Base-by-base conservation (phyloP, 2,329 filamentous ascomycete genomes). In the Gaeumannomyces tritici region DNA sequence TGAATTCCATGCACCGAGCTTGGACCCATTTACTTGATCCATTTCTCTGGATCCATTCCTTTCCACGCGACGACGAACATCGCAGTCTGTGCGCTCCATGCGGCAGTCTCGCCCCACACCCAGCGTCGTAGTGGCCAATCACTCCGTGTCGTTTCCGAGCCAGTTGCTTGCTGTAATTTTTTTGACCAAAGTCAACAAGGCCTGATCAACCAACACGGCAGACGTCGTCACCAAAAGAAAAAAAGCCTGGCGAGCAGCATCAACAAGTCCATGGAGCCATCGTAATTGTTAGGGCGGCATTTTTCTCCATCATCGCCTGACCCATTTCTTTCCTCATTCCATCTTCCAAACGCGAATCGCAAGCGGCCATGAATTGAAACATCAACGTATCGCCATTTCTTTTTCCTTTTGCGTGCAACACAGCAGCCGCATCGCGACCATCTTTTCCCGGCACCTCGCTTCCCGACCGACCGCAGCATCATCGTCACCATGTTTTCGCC, bases 401-500 rank as follows among this genome's bases (percentile, higher is more conserved):
- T n/a, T n/a, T n/a, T n/a, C n/a, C n/a, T n/a, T n/a, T 55, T 21
- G 42, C 42, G 28, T 61, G 33, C 47, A 61, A 54, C 62, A 33
- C 66, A 63, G 59, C 62, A 57, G 55, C 62, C 47, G 42, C 29
- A 47, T 31, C 42, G 28, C 58, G 58, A 28, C 13, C 27, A 54
- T 33, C 35, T n/a, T 51, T 11, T 60, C 11, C 35, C 12, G 27
- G 12, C 29, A 11, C 55, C 47, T 11, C 47, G 31, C 11, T 26
- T 55, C 24, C 47, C 42, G 26, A 66, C 56, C 59, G 60, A 61
- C 59, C 58, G 47, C 63, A 62, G 63, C 64, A 61, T 35, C 56
- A 61, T 65, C 61, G 54, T 58, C 69, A 69, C 66, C 72, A 88
- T 88, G 85, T 88, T 88, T 74, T 84, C 83, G 62, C 78, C 84